Percentiles rank a stretch among this genome's conserved stretches.
Conservation (phyloP, 768 basidiomycete species). For the Boletus vermiculosoides region DNA sequence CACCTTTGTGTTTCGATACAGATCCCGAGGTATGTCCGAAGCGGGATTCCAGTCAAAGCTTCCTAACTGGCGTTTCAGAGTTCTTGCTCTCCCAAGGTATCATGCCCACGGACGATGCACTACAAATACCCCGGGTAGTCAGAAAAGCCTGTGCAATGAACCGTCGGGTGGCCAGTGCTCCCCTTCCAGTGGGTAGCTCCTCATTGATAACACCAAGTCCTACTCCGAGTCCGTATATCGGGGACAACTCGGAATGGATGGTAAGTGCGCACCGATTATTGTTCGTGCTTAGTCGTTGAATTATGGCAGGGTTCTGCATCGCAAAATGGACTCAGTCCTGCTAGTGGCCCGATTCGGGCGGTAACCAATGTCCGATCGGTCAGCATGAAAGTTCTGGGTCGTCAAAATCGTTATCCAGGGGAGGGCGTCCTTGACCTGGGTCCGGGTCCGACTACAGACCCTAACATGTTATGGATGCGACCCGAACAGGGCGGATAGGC, state of each 20-base stretch:
- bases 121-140: constrained; percentile 8
- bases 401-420: constrained; percentile 10
- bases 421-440: constrained; percentile 17
- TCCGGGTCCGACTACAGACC: neutral
- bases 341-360: neutral
- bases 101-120: constrained; percentile 32
- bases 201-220: constrained; percentile 1
- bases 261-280: constrained; percentile 2
- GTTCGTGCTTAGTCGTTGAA: neutral
- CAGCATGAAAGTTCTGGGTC: constrained; percentile 5
- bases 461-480: neutral
- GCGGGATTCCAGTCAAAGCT: neutral
- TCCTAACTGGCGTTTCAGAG: constrained; percentile 32
- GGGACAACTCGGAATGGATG: neutral
- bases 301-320: neutral
- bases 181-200: neutral
- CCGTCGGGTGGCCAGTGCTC: constrained; percentile 35
- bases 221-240: constrained; percentile 5
- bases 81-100: constrained; percentile 55
- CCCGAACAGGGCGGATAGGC: neutral
- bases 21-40: constrained; percentile 45
- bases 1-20: constrained; percentile 67
- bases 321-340: neutral
- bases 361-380: neutral
- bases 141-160: constrained; percentile 22